phyloP scores from a whole-genome alignment of 1,139 yeast genomes.

The Spathaspora sp. region DNA sequence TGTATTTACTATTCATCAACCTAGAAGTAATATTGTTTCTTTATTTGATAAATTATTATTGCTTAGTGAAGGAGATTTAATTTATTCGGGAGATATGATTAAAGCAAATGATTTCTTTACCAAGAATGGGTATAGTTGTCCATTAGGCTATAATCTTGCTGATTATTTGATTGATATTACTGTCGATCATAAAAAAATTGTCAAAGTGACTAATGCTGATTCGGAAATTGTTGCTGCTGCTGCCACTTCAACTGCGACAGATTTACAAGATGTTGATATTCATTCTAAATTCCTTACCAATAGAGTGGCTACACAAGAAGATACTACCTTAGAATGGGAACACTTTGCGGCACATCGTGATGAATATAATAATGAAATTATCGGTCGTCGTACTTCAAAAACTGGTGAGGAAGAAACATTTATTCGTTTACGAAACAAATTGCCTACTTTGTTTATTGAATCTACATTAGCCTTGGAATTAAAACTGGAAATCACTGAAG shows the following conservation, averaged over 20 bases:
- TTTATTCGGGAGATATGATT: slow-evolving; percentile 82
- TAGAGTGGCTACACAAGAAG: slow-evolving; percentile 39
- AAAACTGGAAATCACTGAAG: slow-evolving; percentile 44
- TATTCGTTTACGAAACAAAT: slow-evolving; percentile 32
- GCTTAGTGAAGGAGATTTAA: slow-evolving; percentile 80
- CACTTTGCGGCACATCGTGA: slow-evolving; percentile 86
- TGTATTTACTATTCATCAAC: slow-evolving; percentile 93
- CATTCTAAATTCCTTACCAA: slow-evolving; percentile 37
- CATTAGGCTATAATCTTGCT: slow-evolving; percentile 88
- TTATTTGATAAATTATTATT: slow-evolving; percentile 79
- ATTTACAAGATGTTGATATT: slow-evolving; percentile 28
- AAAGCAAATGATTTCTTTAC: slow-evolving; percentile 72
- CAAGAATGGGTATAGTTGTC: slow-evolving; percentile 77
- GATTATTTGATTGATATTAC: slow-evolving; percentile 91
- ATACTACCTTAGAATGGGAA: slow-evolving; percentile 83
- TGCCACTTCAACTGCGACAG: slow-evolving; percentile 18
- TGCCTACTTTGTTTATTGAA: slow-evolving; percentile 44
- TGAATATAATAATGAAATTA: slow-evolving; percentile 41
- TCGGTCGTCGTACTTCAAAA: slow-evolving; percentile 17
- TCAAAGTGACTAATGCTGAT: slow-evolving; percentile 26
- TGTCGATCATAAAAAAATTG: slow-evolving; percentile 51
- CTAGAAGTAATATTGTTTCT: slow-evolving; percentile 94
- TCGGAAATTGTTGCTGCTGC: slow-evolving; percentile 10
- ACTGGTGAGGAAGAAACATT: slow-evolving; percentile 30
- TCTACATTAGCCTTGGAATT: slow-evolving; percentile 52